Conservation (phyloP, 495 filamentous ascomycete species). For the Podospora comata region DNA sequence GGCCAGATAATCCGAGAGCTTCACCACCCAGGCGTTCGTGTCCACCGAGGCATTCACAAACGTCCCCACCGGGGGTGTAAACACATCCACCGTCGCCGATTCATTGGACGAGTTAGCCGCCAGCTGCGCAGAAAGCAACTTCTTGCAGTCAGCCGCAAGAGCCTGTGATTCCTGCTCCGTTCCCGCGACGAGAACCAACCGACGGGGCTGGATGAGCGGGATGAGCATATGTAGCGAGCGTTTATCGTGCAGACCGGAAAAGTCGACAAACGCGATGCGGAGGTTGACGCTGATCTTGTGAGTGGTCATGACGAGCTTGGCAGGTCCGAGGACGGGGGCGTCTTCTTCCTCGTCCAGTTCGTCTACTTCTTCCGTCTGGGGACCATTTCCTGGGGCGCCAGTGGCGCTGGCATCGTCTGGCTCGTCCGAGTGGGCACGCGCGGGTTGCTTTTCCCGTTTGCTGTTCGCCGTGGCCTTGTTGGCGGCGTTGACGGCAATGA, state of each 20-base stretch:
- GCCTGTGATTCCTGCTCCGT: constrained; percentile 68
- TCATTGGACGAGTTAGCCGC: constrained; percentile 37
- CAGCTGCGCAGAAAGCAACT: constrained; percentile 59
- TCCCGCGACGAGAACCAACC: constrained; percentile 85
- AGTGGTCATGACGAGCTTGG: constrained; percentile 62
- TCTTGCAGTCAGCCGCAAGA: constrained; percentile 76
- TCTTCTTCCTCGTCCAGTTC: constrained; percentile 51
- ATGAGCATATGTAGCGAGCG: constrained; percentile 91
- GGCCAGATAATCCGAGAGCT: constrained; percentile 76
- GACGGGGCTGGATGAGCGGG: constrained; percentile 88
- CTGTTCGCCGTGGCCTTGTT: constrained; percentile 38
- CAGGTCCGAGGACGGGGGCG: constrained; percentile 63
- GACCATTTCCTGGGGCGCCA: constrained; percentile 31
- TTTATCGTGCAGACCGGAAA: constrained; percentile 87
- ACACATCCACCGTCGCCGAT: constrained; percentile 56
- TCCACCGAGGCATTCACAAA: constrained; percentile 88
- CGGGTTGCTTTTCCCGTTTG: constrained; percentile 40
- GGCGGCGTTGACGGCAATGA: constrained; percentile 64
- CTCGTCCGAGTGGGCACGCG: constrained; percentile 39
- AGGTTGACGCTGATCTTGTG: constrained; percentile 63
- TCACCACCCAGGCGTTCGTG: constrained; percentile 95
- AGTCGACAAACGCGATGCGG: constrained; percentile 83
- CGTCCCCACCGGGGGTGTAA: constrained; percentile 69
- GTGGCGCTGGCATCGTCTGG: constrained; percentile 37
- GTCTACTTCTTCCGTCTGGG: constrained; percentile 50